A percentile compares a stretch with the other conserved stretches of the same genome.
phyloP scores from a whole-genome alignment of 2,329 filamentous ascomycete species.

The Penicillium psychrosexuale region DNA sequence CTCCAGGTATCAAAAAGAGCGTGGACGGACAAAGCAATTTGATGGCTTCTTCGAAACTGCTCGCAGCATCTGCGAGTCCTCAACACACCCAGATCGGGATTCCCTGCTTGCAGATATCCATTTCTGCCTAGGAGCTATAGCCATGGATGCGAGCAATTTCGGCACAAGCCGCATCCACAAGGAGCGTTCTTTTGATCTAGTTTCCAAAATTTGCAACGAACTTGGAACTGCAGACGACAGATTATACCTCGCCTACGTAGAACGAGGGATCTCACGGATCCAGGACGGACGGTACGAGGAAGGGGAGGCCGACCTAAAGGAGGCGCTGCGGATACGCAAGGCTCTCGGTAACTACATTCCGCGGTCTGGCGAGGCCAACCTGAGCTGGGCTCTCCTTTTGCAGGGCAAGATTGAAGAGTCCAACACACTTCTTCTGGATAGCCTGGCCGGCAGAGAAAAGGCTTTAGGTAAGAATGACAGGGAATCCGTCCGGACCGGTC shows the following conservation, averaged over 20 bases:
- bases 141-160: slow-evolving; percentile 21
- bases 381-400: not conserved
- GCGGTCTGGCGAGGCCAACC: not conserved
- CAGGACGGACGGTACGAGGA: not conserved
- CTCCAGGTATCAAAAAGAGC: slow-evolving; percentile 25
- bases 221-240: slow-evolving; percentile 15
- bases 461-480: slow-evolving; percentile 21
- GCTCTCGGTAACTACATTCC: not conserved
- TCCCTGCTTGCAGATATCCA: slow-evolving; percentile 22
- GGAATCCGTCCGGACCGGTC: slow-evolving; percentile 8
- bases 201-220: slow-evolving; percentile 16
- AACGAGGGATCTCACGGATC: slow-evolving; percentile 10
- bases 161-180: slow-evolving; percentile 20
- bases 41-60: slow-evolving; percentile 25
- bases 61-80: slow-evolving; percentile 19
- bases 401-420: not conserved
- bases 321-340: not conserved
- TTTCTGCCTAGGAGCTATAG: slow-evolving; percentile 22
- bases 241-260: slow-evolving; percentile 15
- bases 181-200: slow-evolving; percentile 18
- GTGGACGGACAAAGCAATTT: slow-evolving; percentile 22
- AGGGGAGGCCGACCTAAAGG: not conserved
- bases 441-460: slow-evolving; percentile 20
- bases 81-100: slow-evolving; percentile 19
- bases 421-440: slow-evolving; percentile 20